phyloP scores from a whole-genome alignment of 805 yeast genomes.

The Torulaspora franciscae region DNA sequence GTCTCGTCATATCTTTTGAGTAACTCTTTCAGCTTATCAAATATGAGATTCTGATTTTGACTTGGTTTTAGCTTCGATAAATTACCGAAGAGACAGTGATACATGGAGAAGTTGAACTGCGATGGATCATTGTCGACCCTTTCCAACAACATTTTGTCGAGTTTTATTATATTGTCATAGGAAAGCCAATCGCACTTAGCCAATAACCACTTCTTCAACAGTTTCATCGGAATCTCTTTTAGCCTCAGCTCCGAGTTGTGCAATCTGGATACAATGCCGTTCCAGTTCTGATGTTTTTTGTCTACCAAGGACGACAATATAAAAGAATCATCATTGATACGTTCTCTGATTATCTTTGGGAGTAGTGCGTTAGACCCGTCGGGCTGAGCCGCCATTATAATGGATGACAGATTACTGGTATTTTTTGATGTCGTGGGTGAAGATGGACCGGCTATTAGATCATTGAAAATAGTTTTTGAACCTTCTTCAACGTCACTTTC shows the following conservation, averaged over 20 bases:
- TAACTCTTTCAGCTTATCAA: conserved; percentile 21
- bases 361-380: conserved; percentile 17
- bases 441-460: conserved; percentile 3
- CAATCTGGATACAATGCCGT: conserved; percentile 23
- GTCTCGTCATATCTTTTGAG: conserved; percentile 21
- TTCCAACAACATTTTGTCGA: conserved; percentile 28
- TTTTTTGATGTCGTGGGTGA: neutral
- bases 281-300: conserved; percentile 26
- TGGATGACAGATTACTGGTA: conserved; percentile 14
- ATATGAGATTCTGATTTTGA: conserved; percentile 10
- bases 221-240: conserved; percentile 11
- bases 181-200: conserved; percentile 15
- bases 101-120: conserved; percentile 19
- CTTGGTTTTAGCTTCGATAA: conserved; percentile 15
- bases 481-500: neutral
- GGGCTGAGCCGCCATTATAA: conserved; percentile 17
- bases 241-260: conserved; percentile 15
- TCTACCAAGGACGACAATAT: conserved; percentile 23
- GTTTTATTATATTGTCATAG: conserved; percentile 23
- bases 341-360: conserved; percentile 18
- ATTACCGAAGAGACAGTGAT: conserved; percentile 25
- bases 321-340: conserved; percentile 25
- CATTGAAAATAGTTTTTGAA: conserved; percentile 1
- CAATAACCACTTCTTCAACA: conserved; percentile 11
- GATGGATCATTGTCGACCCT: conserved; percentile 12